These are phyloP conservation scores for Metschnikowia noctiluminum DNA, from an alignment of 805 yeast genomes.

Conservation along the genomic window DNA sequence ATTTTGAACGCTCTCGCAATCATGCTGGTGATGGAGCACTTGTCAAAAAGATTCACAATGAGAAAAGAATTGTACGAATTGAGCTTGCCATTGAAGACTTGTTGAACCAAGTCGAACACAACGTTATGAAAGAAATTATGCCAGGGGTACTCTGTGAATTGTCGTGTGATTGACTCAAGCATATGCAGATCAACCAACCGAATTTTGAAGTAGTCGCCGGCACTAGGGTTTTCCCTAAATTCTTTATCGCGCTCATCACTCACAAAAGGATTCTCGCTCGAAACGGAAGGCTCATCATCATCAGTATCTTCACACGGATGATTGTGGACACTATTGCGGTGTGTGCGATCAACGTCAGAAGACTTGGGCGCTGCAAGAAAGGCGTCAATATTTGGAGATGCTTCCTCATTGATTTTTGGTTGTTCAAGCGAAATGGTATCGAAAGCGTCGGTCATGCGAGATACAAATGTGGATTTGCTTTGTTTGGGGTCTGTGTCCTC, in stretches of 20 bases:
- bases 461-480: slow-evolving; percentile 3
- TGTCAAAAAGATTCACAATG: slow-evolving; percentile 27
- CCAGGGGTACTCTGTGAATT: slow-evolving; percentile 90
- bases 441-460: slow-evolving; percentile 35
- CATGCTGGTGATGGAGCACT: slow-evolving; percentile 14
- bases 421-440: slow-evolving; percentile 39
- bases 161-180: slow-evolving; percentile 60
- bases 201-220: slow-evolving; percentile 86
- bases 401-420: slow-evolving; percentile 16
- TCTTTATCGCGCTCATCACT: slow-evolving; percentile 29
- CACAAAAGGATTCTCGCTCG: slow-evolving; percentile 43
- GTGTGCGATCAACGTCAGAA: slow-evolving; percentile 13
- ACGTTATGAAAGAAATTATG: slow-evolving; percentile 96
- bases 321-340: slow-evolving; percentile 19
- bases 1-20: slow-evolving; percentile 53
- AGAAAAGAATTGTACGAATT: slow-evolving; percentile 73
- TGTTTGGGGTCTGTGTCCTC: not conserved
- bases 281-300: slow-evolving; percentile 43
- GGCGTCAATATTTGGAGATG: not conserved
- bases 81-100: slow-evolving; percentile 86
- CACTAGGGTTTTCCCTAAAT: slow-evolving; percentile 56
- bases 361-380: slow-evolving; percentile 14
- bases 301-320: slow-evolving; percentile 35
- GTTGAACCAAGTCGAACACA: slow-evolving; percentile 94
- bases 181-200: slow-evolving; percentile 73